A percentile compares a stretch with the other conserved stretches of the same genome.
Evolutionary conservation across 2,329 filamentous ascomycete genomes (phyloP).

Genomic region (Cladophialophora bantiana): DNA sequence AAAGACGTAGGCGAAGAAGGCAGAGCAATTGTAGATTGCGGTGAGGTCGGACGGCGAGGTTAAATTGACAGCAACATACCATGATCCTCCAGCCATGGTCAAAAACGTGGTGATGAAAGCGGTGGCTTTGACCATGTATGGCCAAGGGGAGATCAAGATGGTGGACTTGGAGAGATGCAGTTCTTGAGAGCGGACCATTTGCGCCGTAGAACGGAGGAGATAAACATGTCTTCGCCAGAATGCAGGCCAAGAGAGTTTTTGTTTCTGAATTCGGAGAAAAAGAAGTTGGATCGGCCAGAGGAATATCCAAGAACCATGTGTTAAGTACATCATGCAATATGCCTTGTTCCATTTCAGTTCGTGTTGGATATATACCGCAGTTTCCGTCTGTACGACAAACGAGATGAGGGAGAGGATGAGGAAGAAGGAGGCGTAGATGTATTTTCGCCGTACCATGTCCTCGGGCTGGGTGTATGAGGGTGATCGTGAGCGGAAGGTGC

Average conservation of each 20-base stretch:
- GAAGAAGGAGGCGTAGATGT: conserved; percentile 86
- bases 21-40: conserved; percentile 98
- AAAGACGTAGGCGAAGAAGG: conserved; percentile 98
- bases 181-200: conserved; percentile 85
- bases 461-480: conserved; percentile 69
- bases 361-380: conserved; percentile 92
- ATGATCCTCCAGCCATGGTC: conserved; percentile 88
- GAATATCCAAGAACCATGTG: conserved; percentile 90
- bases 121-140: conserved; percentile 81
- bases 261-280: conserved; percentile 79
- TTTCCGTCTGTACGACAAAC: conserved; percentile 94
- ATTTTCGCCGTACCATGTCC: conserved; percentile 76
- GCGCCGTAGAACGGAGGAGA: conserved; percentile 69
- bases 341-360: conserved; percentile 94
- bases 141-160: conserved; percentile 59
- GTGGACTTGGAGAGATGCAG: conserved; percentile 59
- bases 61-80: conserved; percentile 94
- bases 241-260: conserved; percentile 76
- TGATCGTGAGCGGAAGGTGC: conserved; percentile 78
- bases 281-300: conserved; percentile 87
- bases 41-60: conserved; percentile 94
- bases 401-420: conserved; percentile 81
- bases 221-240: conserved; percentile 82
- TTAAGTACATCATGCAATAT: conserved; percentile 98
- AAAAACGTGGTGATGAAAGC: conserved; percentile 82